Percentiles rank a stretch among this genome's conserved stretches.
These are phyloP conservation scores for Dacryopinax spathularia DNA, from an alignment of 768 basidiomycete species.

Conservation along the genomic window DNA sequence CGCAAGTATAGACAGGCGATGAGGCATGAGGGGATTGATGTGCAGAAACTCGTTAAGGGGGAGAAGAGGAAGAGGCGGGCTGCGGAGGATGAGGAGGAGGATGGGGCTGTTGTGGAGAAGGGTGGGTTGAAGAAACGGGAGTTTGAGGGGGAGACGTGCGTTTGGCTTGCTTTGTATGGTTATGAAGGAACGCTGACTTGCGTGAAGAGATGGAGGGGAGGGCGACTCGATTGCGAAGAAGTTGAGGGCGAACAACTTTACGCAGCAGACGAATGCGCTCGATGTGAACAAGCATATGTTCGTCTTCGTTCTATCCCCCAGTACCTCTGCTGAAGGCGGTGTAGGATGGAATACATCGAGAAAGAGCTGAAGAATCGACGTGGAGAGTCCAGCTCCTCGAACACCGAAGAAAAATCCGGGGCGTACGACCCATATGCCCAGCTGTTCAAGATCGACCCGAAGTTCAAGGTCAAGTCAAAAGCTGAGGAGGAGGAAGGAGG, in stretches of 20 bases:
- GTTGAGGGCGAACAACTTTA: conserved; percentile 83
- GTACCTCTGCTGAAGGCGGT: neutral
- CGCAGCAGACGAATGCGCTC: conserved; percentile 86
- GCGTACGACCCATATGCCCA: conserved; percentile 63
- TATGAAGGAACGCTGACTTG: neutral
- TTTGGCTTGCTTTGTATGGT: conserved; percentile 11
- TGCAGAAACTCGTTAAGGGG: conserved; percentile 68
- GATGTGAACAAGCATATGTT: conserved; percentile 99
- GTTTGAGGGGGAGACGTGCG: conserved; percentile 34
- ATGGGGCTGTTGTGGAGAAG: conserved; percentile 27
- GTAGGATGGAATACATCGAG: conserved; percentile 96
- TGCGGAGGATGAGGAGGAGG: conserved; percentile 34
- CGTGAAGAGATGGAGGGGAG: conserved; percentile 31
- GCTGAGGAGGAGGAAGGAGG: conserved; percentile 67
- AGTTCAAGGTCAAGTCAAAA: conserved; percentile 28
- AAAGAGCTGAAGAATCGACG: conserved; percentile 71
- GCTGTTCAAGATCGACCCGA: conserved; percentile 52
- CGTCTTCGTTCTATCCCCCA: conserved; percentile 21
- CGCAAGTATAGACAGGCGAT: conserved; percentile 48
- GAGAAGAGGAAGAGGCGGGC: conserved; percentile 55
- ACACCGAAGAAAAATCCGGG: conserved; percentile 24
- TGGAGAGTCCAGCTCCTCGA: conserved; percentile 35
- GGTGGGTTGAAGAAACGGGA: conserved; percentile 44
- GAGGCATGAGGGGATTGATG: conserved; percentile 70
- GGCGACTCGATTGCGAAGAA: conserved; percentile 58